Base-by-base conservation (phyloP, 495 filamentous ascomycete species). In the Daldinia loculata region DNA sequence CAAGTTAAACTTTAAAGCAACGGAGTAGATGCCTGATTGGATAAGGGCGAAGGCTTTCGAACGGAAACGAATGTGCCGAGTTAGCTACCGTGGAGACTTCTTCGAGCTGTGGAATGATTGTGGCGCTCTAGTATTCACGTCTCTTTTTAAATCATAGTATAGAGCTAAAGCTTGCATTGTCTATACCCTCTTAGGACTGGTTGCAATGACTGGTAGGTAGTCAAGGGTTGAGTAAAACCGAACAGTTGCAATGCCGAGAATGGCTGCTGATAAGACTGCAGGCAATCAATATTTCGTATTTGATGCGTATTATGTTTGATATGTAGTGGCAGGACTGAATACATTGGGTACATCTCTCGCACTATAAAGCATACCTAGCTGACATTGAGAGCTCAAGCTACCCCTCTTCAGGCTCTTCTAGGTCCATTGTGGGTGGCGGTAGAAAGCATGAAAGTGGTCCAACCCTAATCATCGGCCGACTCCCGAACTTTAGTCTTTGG, bases 401-500 rank as follows among this genome's bases (percentile, higher is more conserved):
- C 43, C 43, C 43, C n/a, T 48, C 43, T 48, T 22, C 43, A 4
- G 24, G 8, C n/a, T 48, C 43, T 48, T 22, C 43, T 11, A 48
- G 8, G 43, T 48, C 43, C 2, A 24, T 24, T 5, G 12, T 43
- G 8, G 41, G 2, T 17, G 19, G 43, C 19, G 19, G 8, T 48
- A 6, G 27, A 29, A 29, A 29, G 27, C 27, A 6, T 11, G 43
- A 24, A 17, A 48, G 43, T 26, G 5, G 4, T n/a, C 48, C 11
- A 52, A 52, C 24, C 5, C 4, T n/a, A n/a, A n/a, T n/a, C n/a
- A n/a, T n/a, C n/a, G n/a, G n/a, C n/a, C n/a, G n/a, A n/a, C n/a
- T n/a, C 30, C 45, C 55, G 22, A 19, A 32, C 32, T 48, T 60
- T 43, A 52, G 56, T 39, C 2, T 60, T 51, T 6, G 29, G 36